Percentiles rank a stretch among this genome's conserved stretches.
These are phyloP conservation scores for Termitomyces sp. DNA, from an alignment of 768 basidiomycete species.

Conservation along the genomic window DNA sequence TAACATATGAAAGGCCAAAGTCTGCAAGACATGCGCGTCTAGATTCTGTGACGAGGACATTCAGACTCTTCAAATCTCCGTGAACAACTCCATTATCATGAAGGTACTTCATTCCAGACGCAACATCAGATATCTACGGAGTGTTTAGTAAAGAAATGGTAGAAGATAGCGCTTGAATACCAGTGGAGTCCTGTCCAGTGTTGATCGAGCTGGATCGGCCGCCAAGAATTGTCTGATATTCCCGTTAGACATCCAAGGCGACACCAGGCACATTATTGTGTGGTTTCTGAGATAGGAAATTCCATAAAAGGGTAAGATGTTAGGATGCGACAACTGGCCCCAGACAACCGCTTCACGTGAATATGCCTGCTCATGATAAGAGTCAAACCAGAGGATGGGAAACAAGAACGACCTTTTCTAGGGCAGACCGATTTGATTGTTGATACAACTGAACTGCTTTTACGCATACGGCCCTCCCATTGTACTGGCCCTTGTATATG, in stretches of 20 bases:
- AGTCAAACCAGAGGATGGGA: neutral
- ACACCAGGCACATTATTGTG: constrained; percentile 23
- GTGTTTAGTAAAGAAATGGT: neutral
- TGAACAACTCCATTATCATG: constrained; percentile 33
- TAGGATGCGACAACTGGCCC: constrained; percentile 9
- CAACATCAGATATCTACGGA: constrained; percentile 23
- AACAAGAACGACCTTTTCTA: constrained; percentile 15
- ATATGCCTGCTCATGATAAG: constrained; percentile 4
- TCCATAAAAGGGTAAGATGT: constrained; percentile 32
- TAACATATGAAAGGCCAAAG: constrained; percentile 35
- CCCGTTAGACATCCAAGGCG: constrained; percentile 32
- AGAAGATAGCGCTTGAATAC: neutral
- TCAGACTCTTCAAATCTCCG: constrained; percentile 40
- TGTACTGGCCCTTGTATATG: constrained; percentile 19
- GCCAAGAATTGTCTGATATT: constrained; percentile 20
- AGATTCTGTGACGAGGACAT: neutral
- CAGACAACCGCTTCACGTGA: constrained; percentile 9
- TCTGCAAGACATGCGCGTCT: constrained; percentile 40
- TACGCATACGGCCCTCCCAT: constrained; percentile 17
- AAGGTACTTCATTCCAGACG: constrained; percentile 26
- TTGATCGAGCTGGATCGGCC: neutral
- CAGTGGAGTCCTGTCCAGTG: constrained; percentile 1
- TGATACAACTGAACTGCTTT: constrained; percentile 20
- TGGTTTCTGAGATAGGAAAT: constrained; percentile 23
- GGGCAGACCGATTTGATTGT: constrained; percentile 9